phyloP scores from a whole-genome alignment of 257 asterid species.

The Nemophila menziesii region DNA sequence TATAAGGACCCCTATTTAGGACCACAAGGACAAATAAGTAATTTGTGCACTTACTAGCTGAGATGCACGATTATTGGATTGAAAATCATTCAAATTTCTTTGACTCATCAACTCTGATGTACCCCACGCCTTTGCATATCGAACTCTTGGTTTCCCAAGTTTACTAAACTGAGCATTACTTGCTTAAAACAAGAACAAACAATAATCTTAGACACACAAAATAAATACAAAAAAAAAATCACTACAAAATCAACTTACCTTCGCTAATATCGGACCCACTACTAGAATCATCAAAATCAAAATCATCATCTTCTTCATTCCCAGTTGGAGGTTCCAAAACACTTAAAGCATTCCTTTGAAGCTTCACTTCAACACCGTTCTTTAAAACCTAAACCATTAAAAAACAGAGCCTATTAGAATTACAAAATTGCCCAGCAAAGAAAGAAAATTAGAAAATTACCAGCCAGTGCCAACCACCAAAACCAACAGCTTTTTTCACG shows the following conservation, averaged over 20 bases:
- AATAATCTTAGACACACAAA: neutral
- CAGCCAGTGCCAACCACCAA: slow-evolving; percentile 99
- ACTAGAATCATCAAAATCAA: slow-evolving; percentile 63
- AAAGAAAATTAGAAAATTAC: no score
- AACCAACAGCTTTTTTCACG: slow-evolving; percentile 95
- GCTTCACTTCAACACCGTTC: slow-evolving; percentile 92
- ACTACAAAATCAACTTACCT: no score
- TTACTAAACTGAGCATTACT: slow-evolving; percentile 52
- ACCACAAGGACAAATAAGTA: neutral
- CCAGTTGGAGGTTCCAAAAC: slow-evolving; percentile 91
- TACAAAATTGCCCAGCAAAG: no score
- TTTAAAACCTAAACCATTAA: slow-evolving; percentile 78
- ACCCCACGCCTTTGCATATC: slow-evolving; percentile 55
- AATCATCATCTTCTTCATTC: slow-evolving; percentile 62
- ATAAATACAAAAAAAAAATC: no score
- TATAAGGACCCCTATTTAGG: no score
- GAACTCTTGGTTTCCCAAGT: slow-evolving; percentile 61
- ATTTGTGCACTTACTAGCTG: slow-evolving; percentile 31
- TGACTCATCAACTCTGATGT: slow-evolving; percentile 39
- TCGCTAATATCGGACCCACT: slow-evolving; percentile 70
- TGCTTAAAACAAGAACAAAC: slow-evolving; percentile 33
- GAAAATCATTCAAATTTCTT: slow-evolving; percentile 36
- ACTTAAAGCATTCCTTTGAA: slow-evolving; percentile 89
- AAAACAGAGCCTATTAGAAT: no score
- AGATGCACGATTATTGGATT: slow-evolving; percentile 27